phyloP scores from a whole-genome alignment of 2,329 filamentous ascomycete species.

The Cladophialophora bantiana region DNA sequence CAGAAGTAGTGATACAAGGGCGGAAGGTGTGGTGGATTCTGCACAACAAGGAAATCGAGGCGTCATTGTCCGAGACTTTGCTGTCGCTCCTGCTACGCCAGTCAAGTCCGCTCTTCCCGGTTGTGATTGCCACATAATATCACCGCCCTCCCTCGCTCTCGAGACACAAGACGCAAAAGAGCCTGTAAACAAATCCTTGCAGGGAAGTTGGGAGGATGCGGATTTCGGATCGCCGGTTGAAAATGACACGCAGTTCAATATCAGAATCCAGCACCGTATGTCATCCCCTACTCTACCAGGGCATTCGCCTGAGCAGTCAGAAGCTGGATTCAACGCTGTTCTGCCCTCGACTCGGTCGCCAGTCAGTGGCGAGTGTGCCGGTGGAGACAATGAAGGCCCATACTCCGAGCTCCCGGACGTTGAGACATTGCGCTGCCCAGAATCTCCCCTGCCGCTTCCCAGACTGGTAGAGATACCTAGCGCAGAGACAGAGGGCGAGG shows the following conservation, averaged over 20 bases:
- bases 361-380: not conserved
- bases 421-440: not conserved
- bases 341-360: not conserved
- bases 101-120: not conserved
- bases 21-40: not conserved
- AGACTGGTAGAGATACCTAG: slow-evolving; percentile 24
- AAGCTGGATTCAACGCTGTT: not conserved
- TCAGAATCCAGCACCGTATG: slow-evolving; percentile 28
- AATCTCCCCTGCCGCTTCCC: slow-evolving; percentile 27
- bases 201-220: slow-evolving; percentile 13
- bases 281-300: slow-evolving; percentile 29
- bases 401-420: not conserved
- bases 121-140: not conserved
- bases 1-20: not conserved
- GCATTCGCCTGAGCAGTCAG: not conserved
- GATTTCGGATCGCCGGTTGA: slow-evolving; percentile 37
- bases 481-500: not conserved
- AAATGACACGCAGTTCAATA: slow-evolving; percentile 40
- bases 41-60: not conserved
- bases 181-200: not conserved
- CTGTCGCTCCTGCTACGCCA: not conserved
- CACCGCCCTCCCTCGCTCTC: not conserved
- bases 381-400: not conserved
- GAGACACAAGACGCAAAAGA: not conserved
- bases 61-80: slow-evolving; percentile 13